A percentile compares a stretch with the other conserved stretches of the same genome.
These are phyloP conservation scores for Alternaria sp. DNA, from an alignment of 2,329 filamentous ascomycete genomes.

Conservation along the genomic window DNA sequence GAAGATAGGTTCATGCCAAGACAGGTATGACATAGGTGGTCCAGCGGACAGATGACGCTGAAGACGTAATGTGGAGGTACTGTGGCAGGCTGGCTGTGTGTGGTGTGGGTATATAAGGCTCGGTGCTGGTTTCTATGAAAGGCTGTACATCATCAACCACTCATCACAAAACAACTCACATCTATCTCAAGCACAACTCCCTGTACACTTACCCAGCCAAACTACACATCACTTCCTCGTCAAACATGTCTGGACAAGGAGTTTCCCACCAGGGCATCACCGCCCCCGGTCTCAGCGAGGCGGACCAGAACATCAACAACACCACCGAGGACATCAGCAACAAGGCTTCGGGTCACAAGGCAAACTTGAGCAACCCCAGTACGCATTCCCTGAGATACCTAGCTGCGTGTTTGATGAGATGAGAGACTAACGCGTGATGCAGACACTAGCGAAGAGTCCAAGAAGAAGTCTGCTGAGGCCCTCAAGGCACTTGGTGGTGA, in stretches of 20 bases:
- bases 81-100: background rate
- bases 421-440: background rate
- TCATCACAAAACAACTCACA: background rate
- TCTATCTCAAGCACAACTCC: background rate
- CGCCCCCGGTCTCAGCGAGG: constrained; percentile 23
- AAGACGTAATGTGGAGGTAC: constrained; percentile 1
- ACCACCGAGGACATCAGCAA: constrained; percentile 27
- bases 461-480: constrained; percentile 52
- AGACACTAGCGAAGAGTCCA: constrained; percentile 45
- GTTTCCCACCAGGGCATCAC: constrained; percentile 19
- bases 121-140: background rate
- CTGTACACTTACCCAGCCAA: no score
- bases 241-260: constrained; percentile 10
- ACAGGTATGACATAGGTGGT: background rate
- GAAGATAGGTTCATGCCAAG: background rate
- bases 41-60: background rate
- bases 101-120: background rate
- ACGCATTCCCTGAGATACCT: background rate
- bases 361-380: constrained; percentile 58
- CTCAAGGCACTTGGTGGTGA: constrained; percentile 55
- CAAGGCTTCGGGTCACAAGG: constrained; percentile 51
- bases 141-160: background rate
- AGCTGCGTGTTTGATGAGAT: background rate
- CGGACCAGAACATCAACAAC: constrained; percentile 33
- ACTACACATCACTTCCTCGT: fast-evolving